Evolutionary conservation across 495 filamentous ascomycete species (phyloP), one percentile per base, ranked within the genome.

Genomic region (Pyronema domesticum): DNA sequence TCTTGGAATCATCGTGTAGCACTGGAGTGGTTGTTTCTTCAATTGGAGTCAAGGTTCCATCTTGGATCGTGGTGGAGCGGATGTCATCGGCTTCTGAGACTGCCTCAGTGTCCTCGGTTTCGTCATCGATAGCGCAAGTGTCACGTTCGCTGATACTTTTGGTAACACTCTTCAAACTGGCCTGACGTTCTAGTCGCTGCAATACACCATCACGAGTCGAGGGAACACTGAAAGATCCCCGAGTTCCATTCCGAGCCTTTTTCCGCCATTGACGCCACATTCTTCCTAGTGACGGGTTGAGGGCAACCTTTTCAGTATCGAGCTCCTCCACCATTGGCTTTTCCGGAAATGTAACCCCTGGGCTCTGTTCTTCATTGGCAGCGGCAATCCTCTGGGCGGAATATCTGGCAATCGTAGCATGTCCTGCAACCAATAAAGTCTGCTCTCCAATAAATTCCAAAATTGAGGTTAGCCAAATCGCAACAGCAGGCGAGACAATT

Each of bases 181-280:
- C 45, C 45, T 47, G 45, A 47, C 45, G 45, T 19, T 47, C 45
- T 19, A 47, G 10, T 15, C 13, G 48, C 7, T 40, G 35, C 35
- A 53, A 18, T n/a, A 53, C 50, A 17, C 11, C 50, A 17, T 53
- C 50, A 9, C 37, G 36, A 30, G 23, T 30, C 11, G 37, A 53
- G 18, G 65, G 57, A n/a, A 63, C 47, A 3, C 64, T 61, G 19
- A 71, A 64, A 3, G 68, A 69, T 30, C 57, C 59, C 7, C 61
- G 60, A 30, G 54, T 48, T 17, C 59, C 63, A 30, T 30, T 30
- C 37, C 81, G 76, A 55, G 83, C 76, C 55, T 80, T 80, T 69
- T 94, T 93, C 65, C 89, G 85, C 93, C 93, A 99, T 34, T 85
- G 83, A 60, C 93, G 79, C 93, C 93, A 99, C 34, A 96, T 69